These are phyloP conservation scores for Agapanthus africanus DNA, from an alignment of 106 monocot species.

Conservation along the genomic window DNA sequence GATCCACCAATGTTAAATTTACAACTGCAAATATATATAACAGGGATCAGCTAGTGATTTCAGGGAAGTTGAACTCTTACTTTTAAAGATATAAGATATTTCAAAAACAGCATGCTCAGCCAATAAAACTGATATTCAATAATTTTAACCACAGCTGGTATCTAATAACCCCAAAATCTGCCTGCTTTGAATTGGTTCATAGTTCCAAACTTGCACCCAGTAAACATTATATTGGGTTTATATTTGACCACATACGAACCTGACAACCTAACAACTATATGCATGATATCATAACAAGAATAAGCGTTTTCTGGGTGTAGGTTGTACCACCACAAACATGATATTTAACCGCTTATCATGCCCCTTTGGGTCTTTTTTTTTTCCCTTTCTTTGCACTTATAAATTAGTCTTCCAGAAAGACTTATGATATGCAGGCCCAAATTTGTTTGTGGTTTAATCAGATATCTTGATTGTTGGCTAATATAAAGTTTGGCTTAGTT, in stretches of 20 bases:
- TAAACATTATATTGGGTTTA: not conserved
- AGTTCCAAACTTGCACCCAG: not conserved
- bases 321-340: not conserved
- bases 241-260: not conserved
- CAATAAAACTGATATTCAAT: too few relatives aligned
- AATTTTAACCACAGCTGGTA: not conserved
- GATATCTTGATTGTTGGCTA: not conserved
- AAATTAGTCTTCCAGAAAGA: not conserved
- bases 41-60: conserved; percentile 16
- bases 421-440: not conserved
- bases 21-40: conserved; percentile 51
- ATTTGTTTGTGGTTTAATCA: not conserved
- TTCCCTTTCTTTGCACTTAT: not conserved
- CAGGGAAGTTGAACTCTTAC: conserved; percentile 26
- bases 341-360: not conserved
- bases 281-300: not conserved
- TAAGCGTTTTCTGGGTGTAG: not conserved
- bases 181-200: not conserved
- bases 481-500: not conserved
- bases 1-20: conserved; percentile 92
- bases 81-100: not conserved
- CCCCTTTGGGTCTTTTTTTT: not conserved
- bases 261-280: not conserved
- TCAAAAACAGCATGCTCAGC: not conserved
- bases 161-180: not conserved